Evolutionary conservation across 148 eudicot genomes (phyloP).

Genomic region (Vaccinium myrtillus): DNA sequence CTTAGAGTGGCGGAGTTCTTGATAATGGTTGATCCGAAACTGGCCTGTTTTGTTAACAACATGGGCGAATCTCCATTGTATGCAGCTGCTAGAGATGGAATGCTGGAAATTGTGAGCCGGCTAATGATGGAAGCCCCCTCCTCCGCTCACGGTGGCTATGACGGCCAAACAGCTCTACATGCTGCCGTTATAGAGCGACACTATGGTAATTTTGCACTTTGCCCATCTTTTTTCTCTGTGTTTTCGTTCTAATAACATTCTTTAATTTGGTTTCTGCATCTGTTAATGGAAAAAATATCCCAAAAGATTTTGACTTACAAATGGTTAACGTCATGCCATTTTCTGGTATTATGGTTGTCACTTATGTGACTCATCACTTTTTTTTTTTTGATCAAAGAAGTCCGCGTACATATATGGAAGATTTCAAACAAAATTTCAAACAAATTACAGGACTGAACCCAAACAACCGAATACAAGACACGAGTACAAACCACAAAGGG

Average conservation of each 20-base stretch:
- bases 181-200: not conserved
- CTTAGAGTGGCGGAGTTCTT: not conserved
- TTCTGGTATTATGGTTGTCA: not conserved
- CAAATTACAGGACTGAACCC: no score
- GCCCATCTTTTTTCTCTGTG: not conserved
- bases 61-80: not conserved
- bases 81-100: constrained; percentile 4
- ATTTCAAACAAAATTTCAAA: no score
- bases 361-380: not conserved
- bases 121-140: not conserved
- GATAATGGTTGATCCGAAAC: not conserved
- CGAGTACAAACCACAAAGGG: no score
- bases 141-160: not conserved
- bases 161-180: constrained; percentile 5
- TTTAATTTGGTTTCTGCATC: not conserved
- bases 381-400: no score
- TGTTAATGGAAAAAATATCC: not conserved
- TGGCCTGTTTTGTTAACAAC: not conserved
- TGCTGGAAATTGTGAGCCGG: not conserved
- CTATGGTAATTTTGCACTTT: not conserved
- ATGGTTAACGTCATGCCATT: not conserved
- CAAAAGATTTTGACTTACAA: not conserved
- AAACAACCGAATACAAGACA: no score
- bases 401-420: no score
- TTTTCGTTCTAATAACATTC: not conserved